phyloP scores from a whole-genome alignment of 164 flowering plant genomes.

The Liriodendron chinense region DNA sequence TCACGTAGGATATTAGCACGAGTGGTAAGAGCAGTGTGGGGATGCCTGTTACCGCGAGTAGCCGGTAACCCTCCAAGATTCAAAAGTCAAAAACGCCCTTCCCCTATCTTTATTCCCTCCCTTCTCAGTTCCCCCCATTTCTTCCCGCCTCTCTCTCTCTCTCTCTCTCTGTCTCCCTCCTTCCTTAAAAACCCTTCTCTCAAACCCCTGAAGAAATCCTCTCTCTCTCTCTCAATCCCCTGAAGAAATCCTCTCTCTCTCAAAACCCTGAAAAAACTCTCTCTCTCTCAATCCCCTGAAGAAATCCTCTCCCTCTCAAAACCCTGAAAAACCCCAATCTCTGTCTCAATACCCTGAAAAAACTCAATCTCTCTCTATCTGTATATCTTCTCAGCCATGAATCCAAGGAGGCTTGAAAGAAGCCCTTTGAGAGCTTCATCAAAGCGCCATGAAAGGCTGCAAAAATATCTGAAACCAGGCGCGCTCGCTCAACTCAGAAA shows the following conservation, averaged over 20 bases:
- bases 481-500: slow-evolving; percentile 39
- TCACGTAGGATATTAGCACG: not conserved
- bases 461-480: slow-evolving; percentile 35
- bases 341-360: slow-evolving; percentile 1
- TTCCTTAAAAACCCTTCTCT: not conserved
- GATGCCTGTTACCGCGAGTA: not conserved
- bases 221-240: not conserved
- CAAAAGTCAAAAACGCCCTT: slow-evolving; percentile 1
- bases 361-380: slow-evolving; percentile 6
- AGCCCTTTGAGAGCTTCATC: slow-evolving; percentile 14
- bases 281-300: slow-evolving; percentile 2
- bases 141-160: slow-evolving; percentile 14
- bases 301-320: slow-evolving; percentile 4
- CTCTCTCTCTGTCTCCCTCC: not conserved
- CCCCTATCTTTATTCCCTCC: not conserved
- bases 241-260: not conserved
- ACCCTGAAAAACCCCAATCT: not conserved
- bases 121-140: slow-evolving; percentile 1
- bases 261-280: not conserved
- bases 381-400: slow-evolving; percentile 7
- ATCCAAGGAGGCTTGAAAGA: slow-evolving; percentile 13
- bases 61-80: not conserved
- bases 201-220: not conserved
- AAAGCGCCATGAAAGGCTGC: slow-evolving; percentile 20
- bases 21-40: not conserved